Conservation (phyloP, 164 flowering plant species). For the Stephania cephalantha region DNA sequence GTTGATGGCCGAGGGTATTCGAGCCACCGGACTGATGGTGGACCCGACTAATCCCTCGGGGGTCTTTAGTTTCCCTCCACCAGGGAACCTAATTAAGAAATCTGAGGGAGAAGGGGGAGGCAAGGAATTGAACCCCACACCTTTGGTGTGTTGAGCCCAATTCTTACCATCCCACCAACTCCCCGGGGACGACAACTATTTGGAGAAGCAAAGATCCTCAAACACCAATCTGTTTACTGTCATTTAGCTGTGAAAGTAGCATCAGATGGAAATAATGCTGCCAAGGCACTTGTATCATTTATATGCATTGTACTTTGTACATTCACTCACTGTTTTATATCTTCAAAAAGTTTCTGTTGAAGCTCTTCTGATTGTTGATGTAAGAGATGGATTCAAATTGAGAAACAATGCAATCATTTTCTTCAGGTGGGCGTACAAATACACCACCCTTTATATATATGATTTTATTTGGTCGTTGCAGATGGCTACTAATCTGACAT, state of each 20-base stretch:
- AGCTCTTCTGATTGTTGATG: background rate
- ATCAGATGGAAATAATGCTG: background rate
- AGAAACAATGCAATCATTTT: background rate
- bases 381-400: background rate
- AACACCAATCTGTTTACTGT: background rate
- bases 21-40: no score
- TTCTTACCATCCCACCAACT: no score
- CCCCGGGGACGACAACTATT: background rate
- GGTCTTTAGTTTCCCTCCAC: no score
- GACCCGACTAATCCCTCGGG: no score
- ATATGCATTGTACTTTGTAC: no score
- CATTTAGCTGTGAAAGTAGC: background rate
- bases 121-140: no score
- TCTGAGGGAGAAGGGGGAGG: no score
- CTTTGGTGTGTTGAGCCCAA: no score
- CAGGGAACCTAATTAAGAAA: no score
- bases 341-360: background rate
- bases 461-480: background rate
- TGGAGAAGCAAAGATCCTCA: background rate
- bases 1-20: no score
- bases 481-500: background rate
- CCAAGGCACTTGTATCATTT: background rate
- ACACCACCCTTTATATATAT: background rate
- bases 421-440: background rate
- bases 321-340: background rate